Percentiles rank a stretch among this genome's conserved stretches.
phyloP scores from a whole-genome alignment of 208 protist species.

The Leishmania gerbilli region DNA sequence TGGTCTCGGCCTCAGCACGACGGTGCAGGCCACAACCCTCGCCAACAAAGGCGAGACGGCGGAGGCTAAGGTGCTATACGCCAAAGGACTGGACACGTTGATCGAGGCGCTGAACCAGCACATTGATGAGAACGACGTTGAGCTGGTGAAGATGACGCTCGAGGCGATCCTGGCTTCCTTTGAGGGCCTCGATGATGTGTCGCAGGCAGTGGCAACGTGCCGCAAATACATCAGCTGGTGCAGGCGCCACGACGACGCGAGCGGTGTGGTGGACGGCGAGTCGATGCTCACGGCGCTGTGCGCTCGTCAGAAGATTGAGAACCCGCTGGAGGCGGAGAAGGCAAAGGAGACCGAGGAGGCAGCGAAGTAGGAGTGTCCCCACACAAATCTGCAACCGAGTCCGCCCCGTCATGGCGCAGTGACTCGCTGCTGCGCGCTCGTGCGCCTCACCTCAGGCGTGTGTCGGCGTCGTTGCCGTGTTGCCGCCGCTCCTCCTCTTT shows the following conservation, averaged over 20 bases:
- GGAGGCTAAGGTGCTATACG: constrained; percentile 67
- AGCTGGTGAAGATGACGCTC: constrained; percentile 77
- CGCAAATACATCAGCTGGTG: constrained; percentile 92
- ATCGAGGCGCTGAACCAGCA: constrained; percentile 85
- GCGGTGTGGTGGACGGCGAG: constrained; percentile 63
- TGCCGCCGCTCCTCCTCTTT: neutral
- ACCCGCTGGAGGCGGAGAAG: constrained; percentile 27
- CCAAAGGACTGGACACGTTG: constrained; percentile 80
- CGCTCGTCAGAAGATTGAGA: constrained; percentile 41
- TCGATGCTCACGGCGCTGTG: constrained; percentile 63
- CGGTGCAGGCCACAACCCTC: constrained; percentile 35
- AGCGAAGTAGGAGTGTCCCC: neutral
- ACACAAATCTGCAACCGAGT: too few species aligned
- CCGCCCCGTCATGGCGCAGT: neutral
- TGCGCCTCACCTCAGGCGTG: neutral
- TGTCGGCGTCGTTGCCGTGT: neutral
- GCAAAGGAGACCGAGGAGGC: neutral
- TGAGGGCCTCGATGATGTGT: constrained; percentile 77
- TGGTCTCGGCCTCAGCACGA: constrained; percentile 63
- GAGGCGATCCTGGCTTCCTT: constrained; percentile 76
- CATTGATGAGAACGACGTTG: constrained; percentile 86
- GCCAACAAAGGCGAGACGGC: constrained; percentile 34
- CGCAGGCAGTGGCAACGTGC: constrained; percentile 78
- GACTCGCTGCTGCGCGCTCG: neutral
- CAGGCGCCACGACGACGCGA: constrained; percentile 67